Base-by-base conservation (phyloP, 192 early-diverging fungal species). In the Umbelopsis vinacea region DNA sequence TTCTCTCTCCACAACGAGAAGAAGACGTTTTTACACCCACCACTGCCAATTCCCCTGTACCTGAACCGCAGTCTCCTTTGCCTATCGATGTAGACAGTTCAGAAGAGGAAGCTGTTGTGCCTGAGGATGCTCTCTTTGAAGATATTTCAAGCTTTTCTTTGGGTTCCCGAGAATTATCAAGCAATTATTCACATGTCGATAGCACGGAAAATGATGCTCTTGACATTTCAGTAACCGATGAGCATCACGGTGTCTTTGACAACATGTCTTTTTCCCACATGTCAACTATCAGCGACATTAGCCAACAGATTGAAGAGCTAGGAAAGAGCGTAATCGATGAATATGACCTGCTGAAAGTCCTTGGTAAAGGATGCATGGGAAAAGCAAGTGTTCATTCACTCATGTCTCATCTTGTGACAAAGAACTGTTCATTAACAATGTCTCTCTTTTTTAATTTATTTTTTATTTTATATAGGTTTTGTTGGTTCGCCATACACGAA, bases 291-390 rank as follows among this genome's bases (percentile, higher is more conserved):
- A 50, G 48, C n/a, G 48, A 50, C 48, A 3, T 50, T 50, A 50
- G 48, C n/a, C 48, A 50, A 50, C 7, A 50, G 6, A 17, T 50
- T 21, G 48, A 50, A 50, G 19, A 50, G 6, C n/a, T 35, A 17
- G 57, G 15, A 10, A 63, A 29, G 7, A 37, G 21, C 12, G n/a
- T 75, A 0, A 75, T 88, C 6, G 83, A 88, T 17, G 76, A 88
- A 54, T 81, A 83, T 22, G 70, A 86, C 21, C 69, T 88, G 24
- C 54, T 88, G 33, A 81, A 83, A 53, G 86, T 88, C 22, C 76
- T 88, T 6, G 86, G 86, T 4, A 80, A 76, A 72, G 86, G 86
- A 0, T 84, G 83, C 50, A 88, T 88, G 85, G 86, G 86, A 35
- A 88, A 88, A 78, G 85, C 82, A 82, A 75, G 24, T 40, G 55